Base-by-base conservation (phyloP, 2,329 filamentous ascomycete genomes). In the Fonsecaea pedrosoi region DNA sequence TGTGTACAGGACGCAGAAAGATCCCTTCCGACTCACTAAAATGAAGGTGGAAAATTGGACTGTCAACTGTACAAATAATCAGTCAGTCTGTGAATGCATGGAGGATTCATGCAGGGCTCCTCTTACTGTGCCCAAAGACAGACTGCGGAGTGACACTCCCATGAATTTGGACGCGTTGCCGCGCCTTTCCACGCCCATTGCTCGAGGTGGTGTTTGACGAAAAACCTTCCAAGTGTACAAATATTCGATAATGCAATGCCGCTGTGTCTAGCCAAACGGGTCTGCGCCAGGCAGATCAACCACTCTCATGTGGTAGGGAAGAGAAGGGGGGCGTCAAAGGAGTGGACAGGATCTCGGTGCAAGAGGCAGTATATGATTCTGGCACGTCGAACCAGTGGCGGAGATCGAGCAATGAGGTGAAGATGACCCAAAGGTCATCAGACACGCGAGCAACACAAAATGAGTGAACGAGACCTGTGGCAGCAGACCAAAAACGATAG, bases 11-110 rank as follows among this genome's bases (percentile, higher is more conserved):
- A 8, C 21, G 25, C 45, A 50, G 45, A 30, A 30, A 25, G 13
- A 30, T 15, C 25, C 45, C 18, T 5, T 25, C 45, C 10, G 18
- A 58, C 79, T 72, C 75, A 82, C 81, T 75, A 82, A 70, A 60
- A 80, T 77, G 68, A 81, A 81, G 7, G 74, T 75, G 30, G 80
- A 80, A 62, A 79, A 81, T 64, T 82, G 81, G 54, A 77, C 72
- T 21, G 80, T 78, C 68, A 82, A 74, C 80, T 82, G 68, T 42
- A 54, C 55, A 15, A 21, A 42, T 21, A 34, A 64, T 73, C 58
- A 72, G 71, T 63, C 32, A 55, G 13, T 21, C 62, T 54, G 45
- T 15, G 12, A n/a, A 25, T 21, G 54, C 13, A n/a, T 35, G 40
- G n/a, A 9, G 4, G 45, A 38, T 48, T 48, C n/a, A 21, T 7